Evolutionary conservation across 257 asterid species (phyloP).

Genomic region (Anisodus acutangulus): DNA sequence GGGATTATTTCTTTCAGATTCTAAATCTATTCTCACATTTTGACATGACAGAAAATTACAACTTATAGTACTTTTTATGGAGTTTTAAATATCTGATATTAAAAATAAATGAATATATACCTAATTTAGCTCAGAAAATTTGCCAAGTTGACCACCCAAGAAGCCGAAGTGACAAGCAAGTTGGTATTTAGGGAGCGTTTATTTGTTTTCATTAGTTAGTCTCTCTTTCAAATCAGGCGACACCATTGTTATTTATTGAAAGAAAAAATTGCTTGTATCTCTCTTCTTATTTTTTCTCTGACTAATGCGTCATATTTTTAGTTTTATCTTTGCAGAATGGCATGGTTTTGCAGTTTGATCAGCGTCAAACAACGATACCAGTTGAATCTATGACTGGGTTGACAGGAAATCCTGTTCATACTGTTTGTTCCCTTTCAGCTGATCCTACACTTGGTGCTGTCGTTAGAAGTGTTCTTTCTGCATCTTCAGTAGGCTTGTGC

Average conservation of each 20-base stretch:
- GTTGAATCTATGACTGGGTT: conserved; percentile 69
- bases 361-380: conserved; percentile 69
- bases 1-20: no score
- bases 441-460: conserved; percentile 48
- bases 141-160: not conserved
- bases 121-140: not conserved
- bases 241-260: not conserved
- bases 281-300: conserved; percentile 16
- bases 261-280: not conserved
- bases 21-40: not conserved
- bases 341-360: conserved; percentile 77
- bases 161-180: conserved; percentile 18
- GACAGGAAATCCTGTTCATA: conserved; percentile 70
- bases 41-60: not conserved
- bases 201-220: conserved; percentile 15
- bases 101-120: not conserved
- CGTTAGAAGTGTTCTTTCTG: conserved; percentile 66
- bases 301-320: not conserved
- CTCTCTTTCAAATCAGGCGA: not conserved
- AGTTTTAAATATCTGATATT: not conserved
- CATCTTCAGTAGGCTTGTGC: conserved; percentile 89
- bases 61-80: not conserved
- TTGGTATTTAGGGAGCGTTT: not conserved
- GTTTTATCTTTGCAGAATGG: conserved; percentile 64
- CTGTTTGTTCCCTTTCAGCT: conserved; percentile 60